A percentile compares a stretch with the other conserved stretches of the same genome.
These are phyloP conservation scores for Saccharata proteae DNA, from an alignment of 2,329 filamentous ascomycete genomes.

Conservation along the genomic window DNA sequence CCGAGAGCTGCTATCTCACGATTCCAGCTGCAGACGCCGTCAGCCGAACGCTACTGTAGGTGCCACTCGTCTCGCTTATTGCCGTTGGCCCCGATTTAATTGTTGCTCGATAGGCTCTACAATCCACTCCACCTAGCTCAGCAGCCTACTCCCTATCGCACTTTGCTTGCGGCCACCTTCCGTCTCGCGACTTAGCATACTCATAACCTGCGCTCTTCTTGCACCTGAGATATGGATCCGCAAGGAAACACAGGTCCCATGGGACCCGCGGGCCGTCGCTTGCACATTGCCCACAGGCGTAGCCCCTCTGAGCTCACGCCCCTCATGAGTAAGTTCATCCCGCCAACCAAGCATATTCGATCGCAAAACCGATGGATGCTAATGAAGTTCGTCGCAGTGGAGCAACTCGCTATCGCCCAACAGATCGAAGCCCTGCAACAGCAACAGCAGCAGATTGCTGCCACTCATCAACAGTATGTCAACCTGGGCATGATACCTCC, in stretches of 20 bases:
- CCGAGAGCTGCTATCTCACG: background rate
- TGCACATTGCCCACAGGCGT: constrained; percentile 94
- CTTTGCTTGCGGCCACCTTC: no score
- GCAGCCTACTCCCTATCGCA: no score
- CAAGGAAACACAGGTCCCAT: constrained; percentile 41
- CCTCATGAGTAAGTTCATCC: constrained; percentile 76
- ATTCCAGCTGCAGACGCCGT: constrained; percentile 3
- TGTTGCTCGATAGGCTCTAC: no score
- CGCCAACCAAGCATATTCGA: no score
- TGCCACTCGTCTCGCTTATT: constrained; percentile 7
- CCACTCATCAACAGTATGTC: constrained; percentile 92
- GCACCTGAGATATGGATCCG: constrained; percentile 28
- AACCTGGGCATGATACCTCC: constrained; percentile 92
- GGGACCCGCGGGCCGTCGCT: constrained; percentile 73
- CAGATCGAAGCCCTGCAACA: constrained; percentile 96
- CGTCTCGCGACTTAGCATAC: constrained; percentile 4
- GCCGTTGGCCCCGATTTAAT: constrained; percentile 7
- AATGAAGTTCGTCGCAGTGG: constrained; percentile 48
- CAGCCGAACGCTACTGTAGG: no score
- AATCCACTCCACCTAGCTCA: no score
- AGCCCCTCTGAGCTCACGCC: constrained; percentile 96
- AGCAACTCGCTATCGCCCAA: constrained; percentile 94
- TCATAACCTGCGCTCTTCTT: constrained; percentile 3
- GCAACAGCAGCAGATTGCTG: constrained; percentile 95
- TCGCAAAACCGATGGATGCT: constrained; percentile 2